Base-by-base conservation (phyloP, 139 green algal genomes). In the Tetraselmis chui region DNA sequence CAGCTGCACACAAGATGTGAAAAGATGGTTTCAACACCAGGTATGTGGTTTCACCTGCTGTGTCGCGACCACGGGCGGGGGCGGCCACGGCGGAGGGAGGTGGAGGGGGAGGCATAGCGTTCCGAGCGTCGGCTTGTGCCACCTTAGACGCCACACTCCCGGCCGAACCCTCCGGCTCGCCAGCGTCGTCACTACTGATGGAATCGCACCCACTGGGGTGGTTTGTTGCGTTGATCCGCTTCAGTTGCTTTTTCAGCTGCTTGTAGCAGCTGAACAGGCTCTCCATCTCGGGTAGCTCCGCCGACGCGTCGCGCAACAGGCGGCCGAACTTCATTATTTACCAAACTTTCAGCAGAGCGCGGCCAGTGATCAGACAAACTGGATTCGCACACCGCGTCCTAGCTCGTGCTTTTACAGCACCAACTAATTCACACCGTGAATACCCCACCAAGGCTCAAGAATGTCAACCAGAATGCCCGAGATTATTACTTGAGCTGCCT, bases 281-380 rank as follows among this genome's bases (percentile, higher is more conserved):
- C 74, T 90, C 85, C 59, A 93, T 81, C 77, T 96, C 92, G 0
- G 92, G 91, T 30, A 93, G 28, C 2, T 90, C 87, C n/a, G 87
- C 82, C 0, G 88, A 81, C 0, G 86, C 91, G n/a, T 89, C 86
- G 0, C 89, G 79, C 28, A 97, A 83, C 76, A 94, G 32, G 0
- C 85, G 76, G 0, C 87, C 92, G 84, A 96, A 97, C 87, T 97
- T 95, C 92, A 97, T 96, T n/a, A n/a, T n/a, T n/a, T n/a, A n/a
- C n/a, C n/a, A n/a, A n/a, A n/a, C n/a, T n/a, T n/a, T n/a, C n/a
- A n/a, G n/a, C n/a, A n/a, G n/a, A n/a, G n/a, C n/a, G n/a, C n/a
- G n/a, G n/a, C n/a, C n/a, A n/a, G n/a, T n/a, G n/a, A n/a, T n/a
- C n/a, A n/a, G n/a, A n/a, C n/a, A n/a, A n/a, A n/a, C n/a, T n/a